These are phyloP conservation scores for Epichloe bromicola DNA, from an alignment of 2,329 filamentous ascomycete genomes.

Conservation along the genomic window DNA sequence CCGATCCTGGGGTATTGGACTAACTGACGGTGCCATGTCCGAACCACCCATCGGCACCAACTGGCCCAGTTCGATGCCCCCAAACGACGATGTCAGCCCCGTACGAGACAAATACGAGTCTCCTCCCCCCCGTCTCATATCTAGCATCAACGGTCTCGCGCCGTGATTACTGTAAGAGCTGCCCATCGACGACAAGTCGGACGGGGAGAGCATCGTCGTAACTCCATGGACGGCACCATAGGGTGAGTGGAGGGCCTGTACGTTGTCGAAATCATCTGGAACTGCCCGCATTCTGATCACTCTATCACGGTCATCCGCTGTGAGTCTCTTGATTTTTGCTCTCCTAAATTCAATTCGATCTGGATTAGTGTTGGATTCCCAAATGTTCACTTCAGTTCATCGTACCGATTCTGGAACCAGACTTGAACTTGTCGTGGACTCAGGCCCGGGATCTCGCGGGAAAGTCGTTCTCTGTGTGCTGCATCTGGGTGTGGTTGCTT, in stretches of 20 bases:
- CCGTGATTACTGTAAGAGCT: constrained; percentile 45
- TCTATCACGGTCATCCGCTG: constrained; percentile 54
- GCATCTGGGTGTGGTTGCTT: constrained; percentile 91
- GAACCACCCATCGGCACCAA: constrained; percentile 34
- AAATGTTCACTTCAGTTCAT: neutral
- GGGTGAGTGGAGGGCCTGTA: constrained; percentile 54
- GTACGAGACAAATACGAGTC: constrained; percentile 56
- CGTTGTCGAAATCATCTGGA: constrained; percentile 57
- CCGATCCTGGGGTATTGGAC: constrained; percentile 39
- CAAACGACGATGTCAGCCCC: constrained; percentile 54
- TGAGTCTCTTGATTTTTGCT: constrained; percentile 59
- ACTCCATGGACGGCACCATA: constrained; percentile 48
- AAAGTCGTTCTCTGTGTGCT: constrained; percentile 74
- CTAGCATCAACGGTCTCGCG: constrained; percentile 55
- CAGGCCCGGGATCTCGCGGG: constrained; percentile 79
- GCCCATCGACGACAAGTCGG: constrained; percentile 27
- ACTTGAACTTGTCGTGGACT: constrained; percentile 91
- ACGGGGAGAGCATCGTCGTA: constrained; percentile 33
- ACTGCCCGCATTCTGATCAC: constrained; percentile 63
- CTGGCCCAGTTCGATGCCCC: constrained; percentile 51
- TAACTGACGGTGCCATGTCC: constrained; percentile 45
- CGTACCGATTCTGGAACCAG: constrained; percentile 95
- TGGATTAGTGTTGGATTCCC: neutral
- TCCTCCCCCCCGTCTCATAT: constrained; percentile 49
- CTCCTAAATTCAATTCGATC: constrained; percentile 29